These are phyloP conservation scores for Gonapodya sp. DNA, from an alignment of 192 early-diverging fungal genomes.

Conservation along the genomic window DNA sequence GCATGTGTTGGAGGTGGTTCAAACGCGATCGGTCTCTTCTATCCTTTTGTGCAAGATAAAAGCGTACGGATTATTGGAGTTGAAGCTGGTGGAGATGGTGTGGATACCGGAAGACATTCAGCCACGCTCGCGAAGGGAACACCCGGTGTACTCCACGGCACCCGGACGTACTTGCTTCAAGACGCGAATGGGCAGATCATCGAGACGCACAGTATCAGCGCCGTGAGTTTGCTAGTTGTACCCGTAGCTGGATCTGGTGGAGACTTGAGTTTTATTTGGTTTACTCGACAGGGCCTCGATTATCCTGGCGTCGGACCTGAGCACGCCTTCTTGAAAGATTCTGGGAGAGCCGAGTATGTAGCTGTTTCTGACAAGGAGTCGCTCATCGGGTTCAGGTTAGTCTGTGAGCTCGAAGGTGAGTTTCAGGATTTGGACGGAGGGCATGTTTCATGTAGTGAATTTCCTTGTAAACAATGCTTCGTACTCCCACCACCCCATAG, in stretches of 20 bases:
- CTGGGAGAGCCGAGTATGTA: constrained; percentile 71
- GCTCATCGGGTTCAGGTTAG: constrained; percentile 62
- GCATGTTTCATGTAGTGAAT: no score
- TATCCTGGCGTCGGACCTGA: constrained; percentile 98
- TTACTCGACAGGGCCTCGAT: constrained; percentile 62
- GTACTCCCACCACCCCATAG: constrained; percentile 58
- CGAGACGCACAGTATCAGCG: constrained; percentile 87
- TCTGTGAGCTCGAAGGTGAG: constrained; percentile 35
- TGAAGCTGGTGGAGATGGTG: constrained; percentile 89
- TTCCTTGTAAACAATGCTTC: no score
- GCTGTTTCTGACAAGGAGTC: constrained; percentile 74
- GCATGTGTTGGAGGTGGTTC: constrained; percentile 97
- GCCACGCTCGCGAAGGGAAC: constrained; percentile 78
- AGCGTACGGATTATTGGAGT: constrained; percentile 82
- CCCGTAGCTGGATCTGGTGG: background rate
- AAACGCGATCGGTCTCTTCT: constrained; percentile 96
- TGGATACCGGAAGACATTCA: constrained; percentile 78
- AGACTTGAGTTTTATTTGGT: background rate
- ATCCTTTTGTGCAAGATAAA: constrained; percentile 81
- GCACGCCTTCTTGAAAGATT: constrained; percentile 83
- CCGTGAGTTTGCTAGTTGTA: constrained; percentile 30
- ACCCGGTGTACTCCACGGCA: constrained; percentile 92
- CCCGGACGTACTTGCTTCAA: constrained; percentile 89
- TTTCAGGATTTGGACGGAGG: no score
- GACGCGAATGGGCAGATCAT: constrained; percentile 94